A percentile compares a stretch with the other conserved stretches of the same genome.
Conservation (phyloP, 208 protist species). For the Novymonas esmeraldas region DNA sequence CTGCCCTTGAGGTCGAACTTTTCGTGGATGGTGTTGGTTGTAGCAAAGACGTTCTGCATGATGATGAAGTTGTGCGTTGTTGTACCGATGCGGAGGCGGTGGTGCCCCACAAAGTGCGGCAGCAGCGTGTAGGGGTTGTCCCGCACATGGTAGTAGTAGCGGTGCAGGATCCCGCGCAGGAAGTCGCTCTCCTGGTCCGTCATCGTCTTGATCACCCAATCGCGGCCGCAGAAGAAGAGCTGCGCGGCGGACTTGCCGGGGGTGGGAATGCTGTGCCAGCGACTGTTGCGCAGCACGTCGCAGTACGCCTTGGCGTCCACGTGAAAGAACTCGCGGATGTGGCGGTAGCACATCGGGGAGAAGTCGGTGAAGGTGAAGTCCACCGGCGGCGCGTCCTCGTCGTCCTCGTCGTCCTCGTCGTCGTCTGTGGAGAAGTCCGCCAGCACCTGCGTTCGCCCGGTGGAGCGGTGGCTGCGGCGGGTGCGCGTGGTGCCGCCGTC, state of each 20-base stretch:
- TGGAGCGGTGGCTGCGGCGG: neutral
- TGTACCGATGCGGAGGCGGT: slow-evolving; percentile 66
- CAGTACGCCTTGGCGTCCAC: slow-evolving; percentile 78
- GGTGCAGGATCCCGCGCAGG: slow-evolving; percentile 86
- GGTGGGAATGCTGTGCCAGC: slow-evolving; percentile 89
- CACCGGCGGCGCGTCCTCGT: slow-evolving; percentile 45
- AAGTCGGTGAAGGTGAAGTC: slow-evolving; percentile 88
- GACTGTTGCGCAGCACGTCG: slow-evolving; percentile 69
- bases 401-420: slow-evolving; percentile 47
- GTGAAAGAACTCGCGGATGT: slow-evolving; percentile 88
- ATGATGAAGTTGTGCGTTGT: slow-evolving; percentile 88
- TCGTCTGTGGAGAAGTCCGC: slow-evolving; percentile 30
- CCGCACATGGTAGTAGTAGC: slow-evolving; percentile 91
- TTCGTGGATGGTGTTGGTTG: slow-evolving; percentile 87
- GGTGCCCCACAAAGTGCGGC: slow-evolving; percentile 91
- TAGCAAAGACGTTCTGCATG: slow-evolving; percentile 96
- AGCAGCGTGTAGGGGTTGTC: slow-evolving; percentile 92
- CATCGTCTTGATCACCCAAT: slow-evolving; percentile 96
- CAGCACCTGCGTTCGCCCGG: slow-evolving; percentile 1
- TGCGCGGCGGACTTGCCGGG: slow-evolving; percentile 90
- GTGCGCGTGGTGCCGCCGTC: neutral
- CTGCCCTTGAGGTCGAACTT: slow-evolving; percentile 96
- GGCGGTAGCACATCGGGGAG: slow-evolving; percentile 92
- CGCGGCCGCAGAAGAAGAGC: slow-evolving; percentile 91
- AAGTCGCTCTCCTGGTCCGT: slow-evolving; percentile 87